Percentiles rank a stretch among this genome's conserved stretches.
Conservation (phyloP, 2,329 filamentous ascomycete species). For the Dactylellina leptospora region DNA sequence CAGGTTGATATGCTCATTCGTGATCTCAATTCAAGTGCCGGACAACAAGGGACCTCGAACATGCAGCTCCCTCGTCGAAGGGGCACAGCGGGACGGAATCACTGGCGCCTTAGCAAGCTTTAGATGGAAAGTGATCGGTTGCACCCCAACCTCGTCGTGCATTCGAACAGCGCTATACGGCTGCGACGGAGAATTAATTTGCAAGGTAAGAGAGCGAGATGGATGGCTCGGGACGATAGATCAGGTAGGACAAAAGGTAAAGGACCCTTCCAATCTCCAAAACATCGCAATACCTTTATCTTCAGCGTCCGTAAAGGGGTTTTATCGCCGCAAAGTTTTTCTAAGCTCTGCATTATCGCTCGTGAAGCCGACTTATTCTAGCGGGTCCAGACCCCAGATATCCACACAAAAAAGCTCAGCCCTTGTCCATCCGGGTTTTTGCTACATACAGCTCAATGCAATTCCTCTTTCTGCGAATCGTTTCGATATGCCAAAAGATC, state of each 20-base stretch:
- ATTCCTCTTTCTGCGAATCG: no score
- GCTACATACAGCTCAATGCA: no score
- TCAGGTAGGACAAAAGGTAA: conserved; percentile 15
- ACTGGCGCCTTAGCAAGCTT: conserved; percentile 29
- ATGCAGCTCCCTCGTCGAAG: conserved; percentile 21
- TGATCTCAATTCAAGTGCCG: conserved; percentile 15
- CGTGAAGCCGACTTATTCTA: no score
- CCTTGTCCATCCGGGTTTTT: no score
- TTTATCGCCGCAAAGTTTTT: no score
- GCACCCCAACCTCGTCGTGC: conserved; percentile 10
- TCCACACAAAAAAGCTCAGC: no score
- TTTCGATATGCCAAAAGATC: neutral
- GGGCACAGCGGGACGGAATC: conserved; percentile 20
- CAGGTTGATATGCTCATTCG: conserved; percentile 1
- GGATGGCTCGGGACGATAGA: conserved; percentile 4
- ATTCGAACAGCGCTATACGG: neutral
- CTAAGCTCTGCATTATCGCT: no score
- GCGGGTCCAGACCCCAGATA: no score
- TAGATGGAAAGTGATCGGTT: conserved; percentile 47
- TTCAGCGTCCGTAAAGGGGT: no score
- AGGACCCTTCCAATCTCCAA: conserved; percentile 1
- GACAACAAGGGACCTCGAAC: conserved; percentile 21
- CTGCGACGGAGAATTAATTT: conserved; percentile 49
- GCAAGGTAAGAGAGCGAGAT: neutral
- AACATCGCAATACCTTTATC: neutral